Evolutionary conservation across 2,329 filamentous ascomycete species (phyloP).

Genomic region (Colletotrichum shisoi): DNA sequence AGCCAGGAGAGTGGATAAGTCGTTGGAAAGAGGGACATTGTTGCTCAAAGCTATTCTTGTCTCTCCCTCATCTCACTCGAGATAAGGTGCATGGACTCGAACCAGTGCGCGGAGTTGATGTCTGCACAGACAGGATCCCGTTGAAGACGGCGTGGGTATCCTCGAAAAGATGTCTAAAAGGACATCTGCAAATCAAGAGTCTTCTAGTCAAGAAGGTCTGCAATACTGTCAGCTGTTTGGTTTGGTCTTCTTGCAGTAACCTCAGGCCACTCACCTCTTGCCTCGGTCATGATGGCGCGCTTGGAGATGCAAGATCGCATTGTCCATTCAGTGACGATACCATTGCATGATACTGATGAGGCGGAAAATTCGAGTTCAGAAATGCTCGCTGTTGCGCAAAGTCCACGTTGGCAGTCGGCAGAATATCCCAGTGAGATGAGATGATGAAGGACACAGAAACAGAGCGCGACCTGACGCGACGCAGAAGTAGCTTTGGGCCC

Average conservation of each 20-base stretch:
- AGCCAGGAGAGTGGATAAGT: not conserved
- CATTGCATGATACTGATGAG: not conserved
- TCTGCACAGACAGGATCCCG: not conserved
- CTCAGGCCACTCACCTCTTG: not conserved
- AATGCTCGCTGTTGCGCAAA: not conserved
- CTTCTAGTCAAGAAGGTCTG: not conserved
- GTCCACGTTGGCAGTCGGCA: not conserved
- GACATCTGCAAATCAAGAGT: not conserved
- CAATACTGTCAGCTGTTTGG: not conserved
- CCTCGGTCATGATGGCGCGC: not conserved
- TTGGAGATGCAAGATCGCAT: too few species aligned
- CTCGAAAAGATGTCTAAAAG: not conserved
- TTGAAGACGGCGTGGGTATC: too few species aligned
- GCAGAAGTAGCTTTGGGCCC: not conserved
- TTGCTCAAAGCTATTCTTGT: not conserved
- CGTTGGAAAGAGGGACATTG: not conserved
- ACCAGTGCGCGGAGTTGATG: not conserved
- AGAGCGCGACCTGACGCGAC: conserved; percentile 19
- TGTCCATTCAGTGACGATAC: too few species aligned
- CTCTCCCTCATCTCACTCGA: conserved; percentile 1
- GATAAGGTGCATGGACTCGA: not conserved
- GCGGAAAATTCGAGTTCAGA: not conserved
- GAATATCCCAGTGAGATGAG: not conserved
- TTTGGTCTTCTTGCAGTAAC: not conserved
- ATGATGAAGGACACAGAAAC: not conserved